phyloP scores from a whole-genome alignment of 495 filamentous ascomycete species.

The Neurospora tetraspora region DNA sequence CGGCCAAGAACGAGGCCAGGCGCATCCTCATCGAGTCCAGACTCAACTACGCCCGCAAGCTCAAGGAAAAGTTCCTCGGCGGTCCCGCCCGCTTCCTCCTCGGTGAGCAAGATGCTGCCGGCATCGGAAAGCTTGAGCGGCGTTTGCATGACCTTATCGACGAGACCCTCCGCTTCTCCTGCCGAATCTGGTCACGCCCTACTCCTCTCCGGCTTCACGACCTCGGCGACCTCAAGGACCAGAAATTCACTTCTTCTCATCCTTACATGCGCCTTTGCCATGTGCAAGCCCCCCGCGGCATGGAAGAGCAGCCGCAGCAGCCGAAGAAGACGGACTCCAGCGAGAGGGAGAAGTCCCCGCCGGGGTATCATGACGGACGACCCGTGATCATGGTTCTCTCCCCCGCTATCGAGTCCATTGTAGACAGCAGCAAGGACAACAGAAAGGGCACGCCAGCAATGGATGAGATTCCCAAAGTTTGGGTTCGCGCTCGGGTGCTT shows the following conservation, averaged over 20 bases:
- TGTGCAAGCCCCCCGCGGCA: background rate
- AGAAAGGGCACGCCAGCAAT: no score
- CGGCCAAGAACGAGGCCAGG: background rate
- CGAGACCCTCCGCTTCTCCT: constrained; percentile 11
- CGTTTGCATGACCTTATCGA: constrained; percentile 4
- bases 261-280: constrained; percentile 7
- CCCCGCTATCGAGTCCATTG: background rate
- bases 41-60: constrained; percentile 2
- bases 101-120: background rate
- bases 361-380: constrained; percentile 1
- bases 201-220: constrained; percentile 1
- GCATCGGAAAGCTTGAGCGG: constrained; percentile 10
- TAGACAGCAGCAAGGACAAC: constrained; percentile 2
- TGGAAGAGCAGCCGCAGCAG: no score
- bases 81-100: constrained; percentile 10
- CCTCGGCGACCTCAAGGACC: no score
- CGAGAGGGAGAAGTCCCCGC: background rate
- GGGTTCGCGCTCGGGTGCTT: no score
- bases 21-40: constrained; percentile 4
- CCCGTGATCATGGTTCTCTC: constrained; percentile 8
- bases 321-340: no score
- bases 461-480: no score
- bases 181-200: constrained; percentile 9
- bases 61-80: constrained; percentile 12
- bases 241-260: background rate